Evolutionary conservation across 2,329 filamentous ascomycete genomes (phyloP), one percentile per base, ranked within the genome.

Genomic region (Claviceps spartinae): DNA sequence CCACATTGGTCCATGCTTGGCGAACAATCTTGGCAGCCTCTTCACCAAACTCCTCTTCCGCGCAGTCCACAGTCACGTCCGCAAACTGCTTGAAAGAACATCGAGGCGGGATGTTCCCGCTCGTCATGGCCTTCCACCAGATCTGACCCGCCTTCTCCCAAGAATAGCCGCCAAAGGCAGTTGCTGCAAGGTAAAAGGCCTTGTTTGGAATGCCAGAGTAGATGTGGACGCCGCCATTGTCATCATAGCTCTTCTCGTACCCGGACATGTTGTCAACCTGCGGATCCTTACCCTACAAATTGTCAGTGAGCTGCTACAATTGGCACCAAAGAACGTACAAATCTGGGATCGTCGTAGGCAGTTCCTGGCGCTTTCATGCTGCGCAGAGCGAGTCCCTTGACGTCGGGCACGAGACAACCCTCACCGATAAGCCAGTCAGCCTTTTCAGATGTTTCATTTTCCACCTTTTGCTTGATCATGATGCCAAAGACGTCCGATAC

Each of bases 131-230:
- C 58, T 70, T 69, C 73, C 74, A 77, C 74, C 73, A 77, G 53
- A 76, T 73, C 56, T 72, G 69, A 13, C 74, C 74, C 8, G 72
- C 72, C 63, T 74, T 75, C 58, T 77, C 74, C 72, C 72, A 80
- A 4, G 72, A 72, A 59, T 71, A 74, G 5, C 77, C 76, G 14
- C 75, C 76, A 56, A 79, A 70, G 1, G 64, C 67, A 4, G 66
- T 61, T 1, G 74, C 63, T 11, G 64, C 69, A 9, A 76, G 69
- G 57, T 77, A 77, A 56, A 81, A 81, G 2, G 76, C 77, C 55
- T 71, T 69, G 64, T 80, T 81, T 2, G 76, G 77, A 45, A 81
- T 79, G 5, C 77, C 77, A 5, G 75, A 78, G 62, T 71, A 77
- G 48, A 75, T 63, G 61, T 80, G 76, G 3, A 79, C 75, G 36